Conservation (phyloP, 352 stramenopile genomes). For the Achlya hypogyna region DNA sequence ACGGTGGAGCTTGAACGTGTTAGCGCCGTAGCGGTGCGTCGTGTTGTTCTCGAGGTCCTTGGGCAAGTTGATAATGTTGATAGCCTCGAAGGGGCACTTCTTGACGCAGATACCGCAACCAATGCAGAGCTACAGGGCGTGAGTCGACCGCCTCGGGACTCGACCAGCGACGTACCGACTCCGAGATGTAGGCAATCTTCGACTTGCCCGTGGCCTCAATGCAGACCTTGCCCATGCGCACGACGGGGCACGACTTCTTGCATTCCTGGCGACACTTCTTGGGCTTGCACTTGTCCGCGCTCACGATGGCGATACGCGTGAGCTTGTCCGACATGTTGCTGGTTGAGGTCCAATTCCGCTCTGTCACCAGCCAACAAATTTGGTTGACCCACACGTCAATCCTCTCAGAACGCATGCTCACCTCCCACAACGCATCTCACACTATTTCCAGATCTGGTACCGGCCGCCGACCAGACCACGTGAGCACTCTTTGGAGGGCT, state of each 20-base stretch:
- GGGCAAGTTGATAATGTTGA: constrained; percentile 99
- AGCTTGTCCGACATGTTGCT: constrained; percentile 80
- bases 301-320: constrained; percentile 98
- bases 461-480: no score
- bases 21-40: constrained; percentile 99
- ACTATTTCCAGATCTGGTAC: not conserved
- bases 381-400: not conserved
- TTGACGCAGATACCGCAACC: constrained; percentile 99
- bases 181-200: constrained; percentile 98
- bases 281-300: constrained; percentile 97
- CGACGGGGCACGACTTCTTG: constrained; percentile 98
- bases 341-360: not conserved
- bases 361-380: constrained; percentile 11
- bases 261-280: constrained; percentile 99
- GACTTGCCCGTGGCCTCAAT: constrained; percentile 96
- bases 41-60: constrained; percentile 98
- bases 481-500: no score
- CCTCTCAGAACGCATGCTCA: not conserved
- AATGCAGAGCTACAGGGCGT: constrained; percentile 92
- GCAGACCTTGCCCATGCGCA: constrained; percentile 98
- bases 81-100: constrained; percentile 99
- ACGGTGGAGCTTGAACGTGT: constrained; percentile 99
- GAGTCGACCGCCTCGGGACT: not conserved
- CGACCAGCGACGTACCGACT: constrained; percentile 63
- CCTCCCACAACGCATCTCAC: not conserved